Evolutionary conservation across 2,329 filamentous ascomycete species (phyloP).

Genomic region (Aspergillus proliferans): DNA sequence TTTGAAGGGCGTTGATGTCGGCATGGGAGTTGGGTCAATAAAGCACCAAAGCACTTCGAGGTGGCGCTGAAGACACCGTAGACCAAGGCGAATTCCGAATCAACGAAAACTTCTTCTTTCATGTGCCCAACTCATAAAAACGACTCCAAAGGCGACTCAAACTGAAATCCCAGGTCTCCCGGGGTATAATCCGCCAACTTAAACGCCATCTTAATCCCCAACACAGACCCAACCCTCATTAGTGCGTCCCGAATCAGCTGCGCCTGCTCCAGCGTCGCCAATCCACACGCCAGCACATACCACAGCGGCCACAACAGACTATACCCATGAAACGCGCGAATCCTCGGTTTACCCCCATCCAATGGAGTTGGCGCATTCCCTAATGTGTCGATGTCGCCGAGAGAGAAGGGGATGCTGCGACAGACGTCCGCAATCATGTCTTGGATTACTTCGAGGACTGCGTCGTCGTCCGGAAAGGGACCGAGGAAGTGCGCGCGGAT

Average conservation of each 20-base stretch:
- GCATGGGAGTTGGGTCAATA: no score
- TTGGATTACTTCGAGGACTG: conserved; percentile 17
- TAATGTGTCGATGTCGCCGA: conserved; percentile 27
- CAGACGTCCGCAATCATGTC: conserved; percentile 32
- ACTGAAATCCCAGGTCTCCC: background rate
- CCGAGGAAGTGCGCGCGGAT: conserved; percentile 10
- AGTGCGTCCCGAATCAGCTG: conserved; percentile 23
- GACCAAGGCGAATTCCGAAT: no score
- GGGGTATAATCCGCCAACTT: conserved; percentile 15
- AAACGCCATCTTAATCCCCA: conserved; percentile 31
- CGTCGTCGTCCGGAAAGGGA: conserved; percentile 1
- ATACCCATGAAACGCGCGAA: conserved; percentile 28
- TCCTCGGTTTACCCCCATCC: conserved; percentile 8
- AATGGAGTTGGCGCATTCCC: conserved; percentile 18
- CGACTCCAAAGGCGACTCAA: conserved; percentile 4
- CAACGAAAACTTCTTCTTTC: no score
- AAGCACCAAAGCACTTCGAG: no score
- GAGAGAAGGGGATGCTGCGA: conserved; percentile 27
- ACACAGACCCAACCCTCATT: conserved; percentile 21
- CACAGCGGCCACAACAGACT: conserved; percentile 34
- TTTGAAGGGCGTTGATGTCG: no score
- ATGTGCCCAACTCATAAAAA: no score
- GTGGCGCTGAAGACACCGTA: no score
- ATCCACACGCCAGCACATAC: conserved; percentile 27
- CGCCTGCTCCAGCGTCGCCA: conserved; percentile 25